These are phyloP conservation scores for Saccharomycopsis malanga DNA, from an alignment of 805 yeast genomes.

Conservation along the genomic window DNA sequence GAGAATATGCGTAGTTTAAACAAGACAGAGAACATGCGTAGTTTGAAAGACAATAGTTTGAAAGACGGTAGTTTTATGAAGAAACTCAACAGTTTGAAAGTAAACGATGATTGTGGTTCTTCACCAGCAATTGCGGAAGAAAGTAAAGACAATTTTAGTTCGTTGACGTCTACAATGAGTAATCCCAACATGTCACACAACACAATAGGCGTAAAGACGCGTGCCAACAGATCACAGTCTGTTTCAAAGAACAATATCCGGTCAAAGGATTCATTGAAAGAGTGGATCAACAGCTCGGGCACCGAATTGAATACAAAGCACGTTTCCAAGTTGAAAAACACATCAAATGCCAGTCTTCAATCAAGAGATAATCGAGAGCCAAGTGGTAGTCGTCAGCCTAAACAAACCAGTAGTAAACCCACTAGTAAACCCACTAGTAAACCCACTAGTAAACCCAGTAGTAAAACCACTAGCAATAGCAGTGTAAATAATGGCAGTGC, in stretches of 20 bases:
- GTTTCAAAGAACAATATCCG: slow-evolving; percentile 7
- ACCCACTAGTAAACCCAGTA: not conserved
- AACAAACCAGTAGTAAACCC: not conserved
- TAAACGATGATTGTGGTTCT: not conserved
- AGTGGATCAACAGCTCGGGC: not conserved
- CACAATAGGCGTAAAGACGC: not conserved
- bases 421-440: not conserved
- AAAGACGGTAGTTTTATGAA: not conserved
- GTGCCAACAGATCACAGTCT: slow-evolving; percentile 6
- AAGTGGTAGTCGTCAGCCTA: no score
- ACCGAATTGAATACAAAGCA: not conserved
- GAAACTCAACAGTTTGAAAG: not conserved
- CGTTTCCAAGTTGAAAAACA: slow-evolving; percentile 5
- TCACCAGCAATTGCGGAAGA: not conserved
- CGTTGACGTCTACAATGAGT: slow-evolving; percentile 2
- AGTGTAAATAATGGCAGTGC: slow-evolving; percentile 6
- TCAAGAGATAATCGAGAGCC: slow-evolving; percentile 12
- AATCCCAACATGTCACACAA: slow-evolving; percentile 4
- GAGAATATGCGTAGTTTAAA: not conserved
- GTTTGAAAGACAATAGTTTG: no score
- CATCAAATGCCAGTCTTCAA: slow-evolving; percentile 19
- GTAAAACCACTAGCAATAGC: slow-evolving; percentile 6
- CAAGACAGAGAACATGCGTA: not conserved
- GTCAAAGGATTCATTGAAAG: not conserved
- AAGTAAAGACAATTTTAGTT: not conserved